Conservation (phyloP, 345 rosid genomes). For the Carallia pectinifolia region DNA sequence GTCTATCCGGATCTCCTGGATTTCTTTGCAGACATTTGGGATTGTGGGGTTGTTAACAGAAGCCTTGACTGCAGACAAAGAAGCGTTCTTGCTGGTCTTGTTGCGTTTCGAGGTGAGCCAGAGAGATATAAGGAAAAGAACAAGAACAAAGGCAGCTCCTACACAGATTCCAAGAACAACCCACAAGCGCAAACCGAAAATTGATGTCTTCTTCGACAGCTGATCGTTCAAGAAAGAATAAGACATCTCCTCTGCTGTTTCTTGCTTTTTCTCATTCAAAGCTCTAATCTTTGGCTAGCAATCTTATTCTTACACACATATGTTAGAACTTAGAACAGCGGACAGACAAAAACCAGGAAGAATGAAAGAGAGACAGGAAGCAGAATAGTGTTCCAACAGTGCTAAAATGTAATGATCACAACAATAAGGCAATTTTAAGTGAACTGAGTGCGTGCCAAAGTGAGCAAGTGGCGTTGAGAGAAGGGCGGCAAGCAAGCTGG, state of each 20-base stretch:
- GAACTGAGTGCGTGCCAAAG: not conserved
- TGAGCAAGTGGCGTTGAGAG: not conserved
- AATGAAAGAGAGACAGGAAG: not conserved
- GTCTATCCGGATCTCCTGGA: conserved; percentile 70
- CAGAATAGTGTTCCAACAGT: not conserved
- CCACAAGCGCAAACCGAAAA: conserved; percentile 68
- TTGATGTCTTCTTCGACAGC: conserved; percentile 57
- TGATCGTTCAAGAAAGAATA: conserved; percentile 62
- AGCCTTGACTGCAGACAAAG: conserved; percentile 23
- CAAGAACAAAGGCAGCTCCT: conserved; percentile 72
- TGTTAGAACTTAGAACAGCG: not conserved
- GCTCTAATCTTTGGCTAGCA: not conserved
- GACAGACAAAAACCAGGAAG: not conserved
- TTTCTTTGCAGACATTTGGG: conserved; percentile 77
- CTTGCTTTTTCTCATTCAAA: not conserved
- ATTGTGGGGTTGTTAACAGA: conserved; percentile 38
- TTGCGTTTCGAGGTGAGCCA: conserved; percentile 76
- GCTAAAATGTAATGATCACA: not conserved
- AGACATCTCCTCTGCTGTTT: conserved; percentile 44
- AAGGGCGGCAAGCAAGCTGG: conserved; percentile 11
- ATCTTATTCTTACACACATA: not conserved
- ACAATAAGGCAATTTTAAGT: not conserved
- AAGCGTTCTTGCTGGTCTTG: conserved; percentile 24
- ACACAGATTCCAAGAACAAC: conserved; percentile 81
- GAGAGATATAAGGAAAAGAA: conserved; percentile 79